Percentiles rank a stretch among this genome's conserved stretches.
Evolutionary conservation across 2,329 filamentous ascomycete genomes (phyloP).

Genomic region (Fusarium nanum): DNA sequence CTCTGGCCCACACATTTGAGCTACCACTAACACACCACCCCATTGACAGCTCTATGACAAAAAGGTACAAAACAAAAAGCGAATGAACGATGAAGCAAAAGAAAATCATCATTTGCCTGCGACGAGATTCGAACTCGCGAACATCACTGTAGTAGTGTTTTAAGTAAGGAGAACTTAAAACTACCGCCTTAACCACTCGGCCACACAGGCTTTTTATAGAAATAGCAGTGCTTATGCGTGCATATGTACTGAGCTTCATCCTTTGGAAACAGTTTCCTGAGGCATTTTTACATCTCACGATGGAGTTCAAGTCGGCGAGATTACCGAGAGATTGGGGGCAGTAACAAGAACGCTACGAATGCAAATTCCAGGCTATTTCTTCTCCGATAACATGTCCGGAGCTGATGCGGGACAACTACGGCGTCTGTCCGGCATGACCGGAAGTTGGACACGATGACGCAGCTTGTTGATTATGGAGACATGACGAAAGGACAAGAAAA

Average conservation of each 20-base stretch:
- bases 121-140: conserved; percentile 22
- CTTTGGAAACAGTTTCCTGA: background rate
- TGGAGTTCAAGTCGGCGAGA: too few relatives aligned
- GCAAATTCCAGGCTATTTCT: background rate
- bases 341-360: background rate
- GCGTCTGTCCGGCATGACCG: conserved; percentile 25
- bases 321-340: background rate
- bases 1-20: background rate
- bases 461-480: conserved; percentile 37
- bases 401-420: conserved; percentile 17
- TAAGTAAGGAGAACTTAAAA: conserved; percentile 14
- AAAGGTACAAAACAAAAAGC: too few relatives aligned
- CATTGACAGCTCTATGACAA: too few relatives aligned
- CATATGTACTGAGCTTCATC: background rate
- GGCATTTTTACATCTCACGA: background rate
- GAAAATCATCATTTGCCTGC: background rate
- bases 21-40: too few relatives aligned
- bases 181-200: conserved; percentile 32
- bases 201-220: background rate
- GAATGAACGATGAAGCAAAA: background rate
- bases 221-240: background rate
- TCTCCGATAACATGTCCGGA: conserved; percentile 21
- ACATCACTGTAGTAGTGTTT: conserved; percentile 19
- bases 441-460: conserved; percentile 26
- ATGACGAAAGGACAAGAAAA: conserved; percentile 32